phyloP scores from a whole-genome alignment of 1,284 basidiomycete species.

The Malassezia dermatis region DNA sequence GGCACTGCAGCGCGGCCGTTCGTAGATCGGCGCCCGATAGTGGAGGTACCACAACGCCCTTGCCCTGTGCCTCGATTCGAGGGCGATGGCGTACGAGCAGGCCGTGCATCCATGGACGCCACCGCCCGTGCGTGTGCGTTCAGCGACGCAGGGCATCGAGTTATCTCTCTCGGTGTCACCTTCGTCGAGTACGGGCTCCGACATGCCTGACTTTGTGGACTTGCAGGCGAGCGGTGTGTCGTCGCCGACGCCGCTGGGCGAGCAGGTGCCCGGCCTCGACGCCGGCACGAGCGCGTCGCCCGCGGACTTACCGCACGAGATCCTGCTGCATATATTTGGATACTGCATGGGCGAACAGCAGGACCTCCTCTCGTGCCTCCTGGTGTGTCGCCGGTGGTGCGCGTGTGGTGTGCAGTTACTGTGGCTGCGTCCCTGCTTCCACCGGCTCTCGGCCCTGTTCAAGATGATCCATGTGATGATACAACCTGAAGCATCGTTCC shows the following conservation, averaged over 20 bases:
- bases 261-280: background rate
- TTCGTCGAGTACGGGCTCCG: background rate
- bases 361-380: slow-evolving; percentile 53
- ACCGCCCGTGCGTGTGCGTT: background rate
- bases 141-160: background rate
- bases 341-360: slow-evolving; percentile 66
- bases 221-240: background rate
- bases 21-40: background rate
- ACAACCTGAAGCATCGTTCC: slow-evolving; percentile 58
- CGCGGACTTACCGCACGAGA: slow-evolving; percentile 64
- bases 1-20: slow-evolving; percentile 8
- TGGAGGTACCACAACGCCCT: background rate
- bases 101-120: background rate
- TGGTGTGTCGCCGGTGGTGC: slow-evolving; percentile 86
- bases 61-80: background rate
- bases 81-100: background rate
- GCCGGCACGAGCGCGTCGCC: background rate
- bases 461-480: slow-evolving; percentile 50
- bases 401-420: slow-evolving; percentile 86
- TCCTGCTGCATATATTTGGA: slow-evolving; percentile 83
- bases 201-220: slow-evolving; percentile 1
- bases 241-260: background rate
- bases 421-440: slow-evolving; percentile 81
- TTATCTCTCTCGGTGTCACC: background rate
- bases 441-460: slow-evolving; percentile 61